Evolutionary conservation across 345 rosid species (phyloP).

Genomic region (Moricandia arvensis): DNA sequence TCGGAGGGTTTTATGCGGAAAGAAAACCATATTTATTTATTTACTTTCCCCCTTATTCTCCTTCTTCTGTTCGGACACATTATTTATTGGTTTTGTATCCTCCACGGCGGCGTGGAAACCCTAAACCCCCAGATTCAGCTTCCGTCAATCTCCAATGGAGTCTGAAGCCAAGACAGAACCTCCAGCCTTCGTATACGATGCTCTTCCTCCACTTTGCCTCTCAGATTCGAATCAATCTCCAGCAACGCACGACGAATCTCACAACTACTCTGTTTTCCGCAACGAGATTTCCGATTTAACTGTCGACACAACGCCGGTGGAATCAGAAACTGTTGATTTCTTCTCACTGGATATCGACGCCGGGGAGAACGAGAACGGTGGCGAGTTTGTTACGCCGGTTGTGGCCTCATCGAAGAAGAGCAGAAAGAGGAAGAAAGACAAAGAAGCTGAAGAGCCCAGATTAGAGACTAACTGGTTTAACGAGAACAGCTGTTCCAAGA

Average conservation of each 20-base stretch:
- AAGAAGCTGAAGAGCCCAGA: constrained; percentile 23
- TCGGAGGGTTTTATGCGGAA: not conserved
- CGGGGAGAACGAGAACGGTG: no score
- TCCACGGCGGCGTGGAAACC: constrained; percentile 35
- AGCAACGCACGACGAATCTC: constrained; percentile 20
- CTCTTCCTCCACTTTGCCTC: constrained; percentile 49
- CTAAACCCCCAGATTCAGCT: constrained; percentile 24
- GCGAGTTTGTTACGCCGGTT: no score
- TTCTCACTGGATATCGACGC: constrained; percentile 61
- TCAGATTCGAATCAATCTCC: constrained; percentile 34
- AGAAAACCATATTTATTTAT: not conserved
- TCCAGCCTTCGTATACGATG: constrained; percentile 49
- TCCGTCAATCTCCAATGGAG: constrained; percentile 37
- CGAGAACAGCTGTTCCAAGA: constrained; percentile 59
- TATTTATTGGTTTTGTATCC: not conserved
- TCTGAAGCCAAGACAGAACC: constrained; percentile 33
- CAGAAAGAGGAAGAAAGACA: no score
- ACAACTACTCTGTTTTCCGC: constrained; percentile 65
- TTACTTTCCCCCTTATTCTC: not conserved
- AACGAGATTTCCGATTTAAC: constrained; percentile 61
- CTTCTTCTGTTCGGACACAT: constrained; percentile 9
- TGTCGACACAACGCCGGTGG: constrained; percentile 29
- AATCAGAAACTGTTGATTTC: constrained; percentile 53
- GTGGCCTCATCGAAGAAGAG: no score
- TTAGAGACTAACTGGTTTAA: constrained; percentile 73